Base-by-base conservation (phyloP, 768 basidiomycete genomes). In the Tephrocybe sp. region DNA sequence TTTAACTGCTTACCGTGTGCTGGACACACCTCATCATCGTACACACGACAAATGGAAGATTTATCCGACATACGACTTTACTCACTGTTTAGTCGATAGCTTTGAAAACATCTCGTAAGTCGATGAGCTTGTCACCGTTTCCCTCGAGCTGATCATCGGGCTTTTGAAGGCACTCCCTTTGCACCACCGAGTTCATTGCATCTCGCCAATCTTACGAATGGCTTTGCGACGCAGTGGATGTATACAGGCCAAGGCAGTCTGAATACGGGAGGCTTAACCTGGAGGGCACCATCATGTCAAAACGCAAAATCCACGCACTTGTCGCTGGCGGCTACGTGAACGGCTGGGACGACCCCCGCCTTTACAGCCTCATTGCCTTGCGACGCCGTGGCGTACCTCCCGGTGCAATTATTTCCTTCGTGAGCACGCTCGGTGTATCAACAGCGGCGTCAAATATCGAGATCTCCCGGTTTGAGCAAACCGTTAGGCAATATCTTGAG, bases 31-130 rank as follows among this genome's bases (percentile, higher is more conserved):
- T 24, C 97, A 99, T 67, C 95, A 98, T 61, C 83, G 97, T 19
- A 98, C 97, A 1, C 83, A 83, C 9, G 84, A 86, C 65, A 89
- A 87, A 61, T 99, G 97, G 97, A 90, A 80, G 62, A 92, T 99
- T 53, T 99, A 99, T 67, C 95, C 95, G 2, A 97, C 94, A 0
- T 99, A 99, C 64, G 97, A 99, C 65, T 98, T 95, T 66, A 97
- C 97, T 0, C 97, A 99, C 72, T 98, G 97, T 69, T 71, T 99
- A 45, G 90, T 91, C 47, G 97, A 99, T 79, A 97, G 94, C 61
- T 88, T 99, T 63, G 97, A 99, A 68, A 97, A 98, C 65, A 97
- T 99, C 55, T 91, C 94, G 97, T 97, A 61, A 66, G 94, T 82
- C 13, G 8, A 19, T 21, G 36, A 4, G 40, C 34, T n/a, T 2